A percentile compares a stretch with the other conserved stretches of the same genome.
Conservation (phyloP, 1,284 basidiomycete genomes). For the Thecaphora thlaspeos region DNA sequence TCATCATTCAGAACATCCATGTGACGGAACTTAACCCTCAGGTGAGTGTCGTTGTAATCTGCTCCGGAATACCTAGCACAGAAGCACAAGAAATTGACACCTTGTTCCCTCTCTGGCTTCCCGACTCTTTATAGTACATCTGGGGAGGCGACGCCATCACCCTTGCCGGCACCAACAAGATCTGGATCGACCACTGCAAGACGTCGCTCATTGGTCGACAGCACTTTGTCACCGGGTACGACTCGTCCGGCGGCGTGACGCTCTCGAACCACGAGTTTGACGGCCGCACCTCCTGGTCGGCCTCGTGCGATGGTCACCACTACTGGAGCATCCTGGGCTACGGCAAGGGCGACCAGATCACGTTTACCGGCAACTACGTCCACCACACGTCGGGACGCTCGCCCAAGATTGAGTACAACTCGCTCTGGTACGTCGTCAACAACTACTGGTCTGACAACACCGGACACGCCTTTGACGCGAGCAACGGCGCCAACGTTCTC, state of each 20-base stretch:
- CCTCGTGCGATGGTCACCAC: conserved; percentile 26
- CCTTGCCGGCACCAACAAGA: conserved; percentile 17
- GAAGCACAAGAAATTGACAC: too few species aligned
- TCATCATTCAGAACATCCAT: conserved; percentile 58
- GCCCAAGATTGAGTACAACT: conserved; percentile 18
- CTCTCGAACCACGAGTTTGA: conserved; percentile 31
- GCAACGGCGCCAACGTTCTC: conserved; percentile 10
- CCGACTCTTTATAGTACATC: too few species aligned
- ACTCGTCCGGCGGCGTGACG: conserved; percentile 10
- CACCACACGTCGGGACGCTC: conserved; percentile 29
- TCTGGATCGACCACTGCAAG: conserved; percentile 49
- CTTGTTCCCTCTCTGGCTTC: too few species aligned
- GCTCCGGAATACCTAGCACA: too few species aligned
- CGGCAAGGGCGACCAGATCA: conserved; percentile 23
- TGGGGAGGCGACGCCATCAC: conserved; percentile 50
- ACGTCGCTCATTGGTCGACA: conserved; percentile 29
- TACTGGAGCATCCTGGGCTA: conserved; percentile 35
- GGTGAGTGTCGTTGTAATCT: too few species aligned
- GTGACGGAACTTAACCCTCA: conserved; percentile 37
- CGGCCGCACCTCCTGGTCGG: conserved; percentile 23
- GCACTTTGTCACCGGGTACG: conserved; percentile 25
- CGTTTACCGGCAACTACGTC: conserved; percentile 22
- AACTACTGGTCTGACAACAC: conserved; percentile 13
- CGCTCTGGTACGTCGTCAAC: conserved; percentile 29
- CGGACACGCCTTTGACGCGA: conserved; percentile 26